Evolutionary conservation across 2,329 filamentous ascomycete species (phyloP).

Genomic region (Penicillium occitanis): DNA sequence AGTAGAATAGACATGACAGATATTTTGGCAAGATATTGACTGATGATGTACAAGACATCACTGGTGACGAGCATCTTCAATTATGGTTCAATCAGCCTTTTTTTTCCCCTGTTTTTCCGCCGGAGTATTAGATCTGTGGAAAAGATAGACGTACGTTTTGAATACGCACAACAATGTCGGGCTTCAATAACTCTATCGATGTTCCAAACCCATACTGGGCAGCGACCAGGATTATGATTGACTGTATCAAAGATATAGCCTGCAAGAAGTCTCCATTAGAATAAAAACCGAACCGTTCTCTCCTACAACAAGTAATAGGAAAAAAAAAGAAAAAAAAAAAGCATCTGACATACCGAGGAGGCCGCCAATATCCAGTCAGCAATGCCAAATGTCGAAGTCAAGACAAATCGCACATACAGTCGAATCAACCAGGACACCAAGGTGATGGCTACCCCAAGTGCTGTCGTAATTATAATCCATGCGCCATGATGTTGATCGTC

Average conservation of each 20-base stretch:
- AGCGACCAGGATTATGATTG: conserved; percentile 33
- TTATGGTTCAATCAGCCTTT: background rate
- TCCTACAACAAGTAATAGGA: background rate
- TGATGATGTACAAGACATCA: conserved; percentile 41
- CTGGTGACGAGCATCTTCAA: conserved; percentile 36
- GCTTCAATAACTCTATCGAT: conserved; percentile 31
- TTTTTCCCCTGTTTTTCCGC: background rate
- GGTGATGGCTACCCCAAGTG: conserved; percentile 39
- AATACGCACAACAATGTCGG: conserved; percentile 27
- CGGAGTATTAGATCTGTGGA: background rate
- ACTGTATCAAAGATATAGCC: conserved; percentile 34
- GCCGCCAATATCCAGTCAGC: conserved; percentile 37
- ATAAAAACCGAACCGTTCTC: background rate
- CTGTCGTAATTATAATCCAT: conserved; percentile 40
- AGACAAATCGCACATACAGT: conserved; percentile 37
- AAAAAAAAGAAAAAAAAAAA: background rate
- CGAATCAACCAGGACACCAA: conserved; percentile 39
- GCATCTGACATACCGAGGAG: conserved; percentile 30
- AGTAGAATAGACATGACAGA: conserved; percentile 45
- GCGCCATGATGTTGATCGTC: conserved; percentile 42
- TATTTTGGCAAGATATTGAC: conserved; percentile 35
- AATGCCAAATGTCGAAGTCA: conserved; percentile 35
- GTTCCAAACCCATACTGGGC: conserved; percentile 36
- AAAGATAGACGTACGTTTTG: conserved; percentile 29
- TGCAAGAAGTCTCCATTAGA: conserved; percentile 22